Evolutionary conservation across 495 filamentous ascomycete genomes (phyloP), one percentile per base, ranked within the genome.

Genomic region (Penicillium steckii): DNA sequence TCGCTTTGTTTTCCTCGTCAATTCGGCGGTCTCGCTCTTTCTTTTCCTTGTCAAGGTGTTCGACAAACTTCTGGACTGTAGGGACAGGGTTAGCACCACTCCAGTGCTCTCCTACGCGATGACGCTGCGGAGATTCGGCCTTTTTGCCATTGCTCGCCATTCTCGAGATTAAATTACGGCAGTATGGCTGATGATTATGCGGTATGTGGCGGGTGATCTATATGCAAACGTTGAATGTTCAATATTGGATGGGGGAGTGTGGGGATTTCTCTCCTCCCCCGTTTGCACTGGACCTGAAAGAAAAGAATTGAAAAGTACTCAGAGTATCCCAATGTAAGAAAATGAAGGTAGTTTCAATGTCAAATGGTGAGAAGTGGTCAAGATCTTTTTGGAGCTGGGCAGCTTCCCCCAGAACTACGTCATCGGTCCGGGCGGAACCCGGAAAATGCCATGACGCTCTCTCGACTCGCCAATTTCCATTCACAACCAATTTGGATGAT

Each of bases 61-160:
- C 81, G 52, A 96, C 76, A 62, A 96, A 95, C 64, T 90, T 80
- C 61, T 88, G 82, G 57, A 97, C 86, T 41, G 89, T 96, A 2
- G 93, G 93, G 41, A 97, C 79, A 1, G 87, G 85, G 67, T 95
- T 94, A 30, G 57, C 60, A 25, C 62, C 73, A 48, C 72, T 74
- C 71, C 72, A 77, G 43, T 74, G 67, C 53, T 74, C 68, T 23
- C 72, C 74, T 5, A 73, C 60, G 22, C 57, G 67, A 33, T 67
- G 70, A 15, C 56, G 52, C 41, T 64, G 33, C 15, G 71, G 67
- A 23, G 57, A 51, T 4, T 26, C 41, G 44, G 54, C 38, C 17
- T 37, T 15, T 15, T 37, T 13, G 15, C 15, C 15, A 17, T 37
- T 37, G 33, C 33, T 37, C 8, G 33, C 33, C 33, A 37, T 37